Conservation (phyloP, 2,329 filamentous ascomycete genomes). For the Botrytis cinerea region DNA sequence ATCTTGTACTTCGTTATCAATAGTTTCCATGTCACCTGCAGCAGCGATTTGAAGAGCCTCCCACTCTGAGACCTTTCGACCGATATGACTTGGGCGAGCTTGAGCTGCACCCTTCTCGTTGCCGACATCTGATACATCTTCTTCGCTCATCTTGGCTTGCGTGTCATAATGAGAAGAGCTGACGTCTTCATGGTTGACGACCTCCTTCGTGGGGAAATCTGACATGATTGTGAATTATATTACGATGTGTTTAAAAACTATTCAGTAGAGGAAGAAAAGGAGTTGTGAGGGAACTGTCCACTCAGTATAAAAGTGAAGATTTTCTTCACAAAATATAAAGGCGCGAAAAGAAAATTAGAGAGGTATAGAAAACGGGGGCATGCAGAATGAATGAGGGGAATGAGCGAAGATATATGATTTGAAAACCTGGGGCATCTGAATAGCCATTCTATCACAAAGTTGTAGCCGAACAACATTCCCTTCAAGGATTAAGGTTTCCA, state of each 20-base stretch:
- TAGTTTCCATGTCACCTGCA: slow-evolving; percentile 37
- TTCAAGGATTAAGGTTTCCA: not conserved
- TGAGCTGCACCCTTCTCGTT: slow-evolving; percentile 10
- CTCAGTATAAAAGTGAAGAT: not conserved
- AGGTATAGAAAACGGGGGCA: not conserved
- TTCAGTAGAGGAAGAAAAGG: not conserved
- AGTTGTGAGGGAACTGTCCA: not conserved
- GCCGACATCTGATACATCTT: not conserved
- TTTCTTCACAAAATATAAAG: not conserved
- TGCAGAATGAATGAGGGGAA: not conserved
- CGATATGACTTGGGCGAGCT: slow-evolving; percentile 15
- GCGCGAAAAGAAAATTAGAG: not conserved
- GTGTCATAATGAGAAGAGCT: slow-evolving; percentile 1
- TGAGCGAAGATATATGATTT: slow-evolving; percentile 19
- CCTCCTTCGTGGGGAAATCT: slow-evolving; percentile 6
- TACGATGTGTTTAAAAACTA: not conserved
- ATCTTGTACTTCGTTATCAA: slow-evolving; percentile 42
- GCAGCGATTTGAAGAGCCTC: slow-evolving; percentile 40
- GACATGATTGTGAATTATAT: slow-evolving; percentile 11
- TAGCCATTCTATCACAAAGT: not conserved
- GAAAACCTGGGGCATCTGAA: not conserved
- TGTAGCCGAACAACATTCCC: slow-evolving; percentile 5
- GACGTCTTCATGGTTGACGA: not conserved
- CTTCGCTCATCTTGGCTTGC: slow-evolving; percentile 9
- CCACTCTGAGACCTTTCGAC: slow-evolving; percentile 36